These are phyloP conservation scores for Termitomyces sp. DNA, from an alignment of 768 basidiomycete species.

Conservation along the genomic window DNA sequence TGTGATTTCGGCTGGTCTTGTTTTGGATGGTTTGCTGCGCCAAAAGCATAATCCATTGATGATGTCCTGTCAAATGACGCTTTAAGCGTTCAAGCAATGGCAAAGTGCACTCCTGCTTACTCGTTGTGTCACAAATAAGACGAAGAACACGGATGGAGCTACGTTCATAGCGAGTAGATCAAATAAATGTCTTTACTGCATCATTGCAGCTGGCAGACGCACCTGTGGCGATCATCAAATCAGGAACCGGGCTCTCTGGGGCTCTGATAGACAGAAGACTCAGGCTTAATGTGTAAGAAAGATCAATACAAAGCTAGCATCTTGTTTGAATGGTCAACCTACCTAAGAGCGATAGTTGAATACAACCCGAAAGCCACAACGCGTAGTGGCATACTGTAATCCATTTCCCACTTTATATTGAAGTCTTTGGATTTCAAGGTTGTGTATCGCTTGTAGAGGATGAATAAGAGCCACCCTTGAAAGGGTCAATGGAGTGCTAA, in stretches of 20 bases:
- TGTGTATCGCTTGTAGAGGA: constrained; percentile 34
- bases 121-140: constrained; percentile 45
- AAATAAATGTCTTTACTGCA: not conserved
- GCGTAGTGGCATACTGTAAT: constrained; percentile 43
- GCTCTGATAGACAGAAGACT: constrained; percentile 42
- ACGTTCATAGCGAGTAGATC: not conserved
- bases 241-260: constrained; percentile 42
- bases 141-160: constrained; percentile 41
- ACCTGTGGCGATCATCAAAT: constrained; percentile 46
- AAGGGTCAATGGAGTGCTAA: not conserved
- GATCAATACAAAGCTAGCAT: not conserved
- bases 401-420: constrained; percentile 22
- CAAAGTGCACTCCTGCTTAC: constrained; percentile 19
- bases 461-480: constrained; percentile 37
- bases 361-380: constrained; percentile 42
- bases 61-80: constrained; percentile 28
- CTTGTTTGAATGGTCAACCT: not conserved
- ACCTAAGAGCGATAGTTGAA: constrained; percentile 40
- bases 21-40: constrained; percentile 16
- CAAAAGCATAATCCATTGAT: constrained; percentile 32
- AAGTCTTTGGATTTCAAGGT: constrained; percentile 19
- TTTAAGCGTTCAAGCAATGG: not conserved
- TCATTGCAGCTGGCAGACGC: constrained; percentile 7
- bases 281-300: constrained; percentile 24
- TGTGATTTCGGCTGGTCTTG: not conserved